These are phyloP conservation scores for Botrytis sinoallii DNA, from an alignment of 2,329 filamentous ascomycete species.

Conservation along the genomic window DNA sequence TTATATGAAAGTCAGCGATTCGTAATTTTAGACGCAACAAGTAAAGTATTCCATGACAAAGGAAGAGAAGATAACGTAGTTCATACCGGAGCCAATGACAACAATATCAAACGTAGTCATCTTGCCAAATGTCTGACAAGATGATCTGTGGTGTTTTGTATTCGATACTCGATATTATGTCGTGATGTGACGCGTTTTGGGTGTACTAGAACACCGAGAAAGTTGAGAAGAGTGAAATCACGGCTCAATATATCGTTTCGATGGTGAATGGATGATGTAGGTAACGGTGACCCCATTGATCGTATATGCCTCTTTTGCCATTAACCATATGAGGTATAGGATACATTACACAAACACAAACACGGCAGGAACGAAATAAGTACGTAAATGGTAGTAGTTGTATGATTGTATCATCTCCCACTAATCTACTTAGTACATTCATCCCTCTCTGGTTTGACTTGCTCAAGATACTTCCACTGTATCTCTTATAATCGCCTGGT, in stretches of 20 bases:
- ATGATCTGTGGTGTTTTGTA: neutral
- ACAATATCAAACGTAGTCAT: neutral
- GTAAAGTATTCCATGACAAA: neutral
- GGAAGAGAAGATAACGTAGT: neutral
- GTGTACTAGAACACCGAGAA: neutral
- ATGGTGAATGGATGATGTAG: neutral
- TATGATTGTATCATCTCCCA: neutral
- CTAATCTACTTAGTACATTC: neutral
- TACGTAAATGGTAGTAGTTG: neutral
- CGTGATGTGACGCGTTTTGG: neutral
- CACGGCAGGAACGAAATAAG: neutral
- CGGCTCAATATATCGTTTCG: neutral
- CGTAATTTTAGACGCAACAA: neutral
- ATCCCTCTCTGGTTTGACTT: neutral
- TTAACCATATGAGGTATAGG: neutral
- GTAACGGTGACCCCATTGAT: neutral
- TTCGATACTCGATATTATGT: neutral
- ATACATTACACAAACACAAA: neutral
- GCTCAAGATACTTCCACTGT: neutral
- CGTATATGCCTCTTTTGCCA: neutral
- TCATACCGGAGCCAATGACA: conserved; percentile 1
- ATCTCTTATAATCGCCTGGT: neutral
- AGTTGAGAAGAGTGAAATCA: neutral
- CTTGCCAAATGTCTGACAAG: neutral
- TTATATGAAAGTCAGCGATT: neutral